Percentiles rank a stretch among this genome's conserved stretches.
These are phyloP conservation scores for Ophiostoma montium DNA, from an alignment of 2,329 filamentous ascomycete species.

Conservation along the genomic window DNA sequence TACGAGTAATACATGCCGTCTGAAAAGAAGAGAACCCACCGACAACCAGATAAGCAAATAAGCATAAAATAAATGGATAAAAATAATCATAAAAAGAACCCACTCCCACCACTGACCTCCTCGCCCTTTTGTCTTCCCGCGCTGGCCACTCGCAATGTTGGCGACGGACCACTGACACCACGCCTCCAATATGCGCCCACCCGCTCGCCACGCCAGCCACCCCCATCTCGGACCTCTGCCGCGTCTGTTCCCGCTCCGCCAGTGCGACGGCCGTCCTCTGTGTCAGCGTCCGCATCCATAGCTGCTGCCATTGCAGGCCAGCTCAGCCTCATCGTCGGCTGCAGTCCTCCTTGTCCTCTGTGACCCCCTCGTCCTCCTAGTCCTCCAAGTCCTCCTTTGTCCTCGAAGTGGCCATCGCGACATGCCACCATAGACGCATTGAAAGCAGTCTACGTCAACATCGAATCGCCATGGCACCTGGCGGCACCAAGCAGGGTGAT, in stretches of 20 bases:
- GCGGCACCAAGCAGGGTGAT: constrained; percentile 15
- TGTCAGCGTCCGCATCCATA: background rate
- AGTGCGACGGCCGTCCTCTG: constrained; percentile 3
- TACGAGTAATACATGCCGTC: too few species aligned
- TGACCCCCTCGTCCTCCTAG: background rate
- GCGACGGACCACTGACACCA: constrained; percentile 41
- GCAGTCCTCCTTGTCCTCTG: background rate
- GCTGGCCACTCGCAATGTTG: too few species aligned
- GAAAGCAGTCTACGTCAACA: constrained; percentile 15
- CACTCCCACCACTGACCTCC: too few species aligned
- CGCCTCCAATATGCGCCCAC: constrained; percentile 33
- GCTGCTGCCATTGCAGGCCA: background rate
- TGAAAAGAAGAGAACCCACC: too few species aligned
- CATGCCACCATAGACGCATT: constrained; percentile 29
- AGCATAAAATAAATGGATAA: too few species aligned
- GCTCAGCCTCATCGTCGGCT: background rate
- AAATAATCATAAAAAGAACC: too few species aligned
- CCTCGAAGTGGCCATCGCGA: background rate
- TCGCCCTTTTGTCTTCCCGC: background rate
- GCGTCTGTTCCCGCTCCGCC: background rate
- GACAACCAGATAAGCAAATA: too few species aligned
- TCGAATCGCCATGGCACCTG: constrained; percentile 16
- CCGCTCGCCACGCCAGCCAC: constrained; percentile 27
- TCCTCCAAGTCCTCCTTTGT: background rate
- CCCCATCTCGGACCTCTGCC: constrained; percentile 22